phyloP scores from a whole-genome alignment of 139 green algal genomes.

The Chlamydomonas incerta region DNA sequence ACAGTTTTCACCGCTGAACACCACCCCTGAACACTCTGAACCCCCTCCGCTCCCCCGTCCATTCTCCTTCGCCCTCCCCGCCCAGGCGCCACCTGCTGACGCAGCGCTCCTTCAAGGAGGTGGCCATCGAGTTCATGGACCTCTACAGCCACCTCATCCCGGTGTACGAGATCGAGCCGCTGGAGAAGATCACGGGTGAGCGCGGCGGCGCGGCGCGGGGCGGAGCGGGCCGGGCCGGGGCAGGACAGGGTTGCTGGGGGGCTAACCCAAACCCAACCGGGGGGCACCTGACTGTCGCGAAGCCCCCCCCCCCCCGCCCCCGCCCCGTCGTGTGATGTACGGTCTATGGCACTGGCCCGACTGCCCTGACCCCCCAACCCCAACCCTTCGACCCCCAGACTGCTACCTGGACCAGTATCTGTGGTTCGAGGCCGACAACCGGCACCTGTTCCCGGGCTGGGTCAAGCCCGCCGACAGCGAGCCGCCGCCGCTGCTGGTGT shows the following conservation, averaged over 20 bases:
- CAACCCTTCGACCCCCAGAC: constrained; percentile 53
- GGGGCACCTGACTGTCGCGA: not conserved
- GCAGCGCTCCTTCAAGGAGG: constrained; percentile 98
- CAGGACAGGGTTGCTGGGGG: too few relatives aligned
- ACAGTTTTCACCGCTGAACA: too few relatives aligned
- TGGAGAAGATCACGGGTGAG: constrained; percentile 98
- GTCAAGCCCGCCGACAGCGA: constrained; percentile 98
- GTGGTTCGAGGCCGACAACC: constrained; percentile 96
- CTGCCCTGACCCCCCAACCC: too few relatives aligned
- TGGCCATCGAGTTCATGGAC: constrained; percentile 98
- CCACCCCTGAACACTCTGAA: too few relatives aligned
- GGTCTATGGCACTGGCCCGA: too few relatives aligned
- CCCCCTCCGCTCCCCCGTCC: too few relatives aligned
- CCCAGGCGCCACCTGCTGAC: constrained; percentile 94
- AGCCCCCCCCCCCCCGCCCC: too few relatives aligned
- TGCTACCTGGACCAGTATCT: constrained; percentile 97
- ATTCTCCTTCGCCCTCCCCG: too few relatives aligned
- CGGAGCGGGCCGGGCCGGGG: too few relatives aligned
- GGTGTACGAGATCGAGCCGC: constrained; percentile 98
- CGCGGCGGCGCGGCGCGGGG: too few relatives aligned
- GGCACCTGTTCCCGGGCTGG: constrained; percentile 99
- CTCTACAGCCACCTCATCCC: constrained; percentile 98
- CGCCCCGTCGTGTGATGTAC: not conserved
- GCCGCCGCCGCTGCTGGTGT: constrained; percentile 97
- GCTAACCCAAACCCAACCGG: too few relatives aligned